Evolutionary conservation across 2,329 filamentous ascomycete genomes (phyloP).

Genomic region (Aureobasidium namibiae): DNA sequence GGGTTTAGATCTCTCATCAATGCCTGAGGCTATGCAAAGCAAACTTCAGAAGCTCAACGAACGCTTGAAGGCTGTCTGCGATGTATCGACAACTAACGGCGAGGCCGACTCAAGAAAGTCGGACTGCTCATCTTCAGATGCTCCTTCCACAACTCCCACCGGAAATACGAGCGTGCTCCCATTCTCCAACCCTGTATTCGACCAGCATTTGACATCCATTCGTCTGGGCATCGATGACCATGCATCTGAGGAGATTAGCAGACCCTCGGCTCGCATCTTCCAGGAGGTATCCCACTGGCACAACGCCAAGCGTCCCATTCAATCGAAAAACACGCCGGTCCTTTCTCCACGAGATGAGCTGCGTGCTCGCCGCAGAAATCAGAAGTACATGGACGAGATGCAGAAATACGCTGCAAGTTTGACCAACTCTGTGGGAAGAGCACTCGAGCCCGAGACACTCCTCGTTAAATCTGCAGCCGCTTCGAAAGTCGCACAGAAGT

Average conservation of each 20-base stretch:
- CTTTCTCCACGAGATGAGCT: conserved; percentile 25
- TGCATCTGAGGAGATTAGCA: conserved; percentile 25
- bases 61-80: background rate
- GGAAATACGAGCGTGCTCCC: conserved; percentile 31
- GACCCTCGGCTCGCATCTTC: conserved; percentile 35
- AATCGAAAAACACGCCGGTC: conserved; percentile 29
- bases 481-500: conserved; percentile 11
- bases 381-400: conserved; percentile 61
- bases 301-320: conserved; percentile 46
- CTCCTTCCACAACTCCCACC: background rate
- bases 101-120: background rate
- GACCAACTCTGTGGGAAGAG: conserved; percentile 55
- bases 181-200: conserved; percentile 41
- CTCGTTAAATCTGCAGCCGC: conserved; percentile 17
- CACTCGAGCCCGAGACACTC: conserved; percentile 54
- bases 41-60: background rate
- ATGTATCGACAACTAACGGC: background rate
- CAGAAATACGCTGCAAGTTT: conserved; percentile 61
- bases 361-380: conserved; percentile 43
- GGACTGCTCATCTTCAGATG: background rate
- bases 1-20: background rate
- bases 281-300: conserved; percentile 53
- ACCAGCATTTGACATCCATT: conserved; percentile 39
- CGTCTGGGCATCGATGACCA: conserved; percentile 30
- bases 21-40: background rate